Evolutionary conservation across 2,329 filamentous ascomycete species (phyloP).

Genomic region (Chalara sp.): DNA sequence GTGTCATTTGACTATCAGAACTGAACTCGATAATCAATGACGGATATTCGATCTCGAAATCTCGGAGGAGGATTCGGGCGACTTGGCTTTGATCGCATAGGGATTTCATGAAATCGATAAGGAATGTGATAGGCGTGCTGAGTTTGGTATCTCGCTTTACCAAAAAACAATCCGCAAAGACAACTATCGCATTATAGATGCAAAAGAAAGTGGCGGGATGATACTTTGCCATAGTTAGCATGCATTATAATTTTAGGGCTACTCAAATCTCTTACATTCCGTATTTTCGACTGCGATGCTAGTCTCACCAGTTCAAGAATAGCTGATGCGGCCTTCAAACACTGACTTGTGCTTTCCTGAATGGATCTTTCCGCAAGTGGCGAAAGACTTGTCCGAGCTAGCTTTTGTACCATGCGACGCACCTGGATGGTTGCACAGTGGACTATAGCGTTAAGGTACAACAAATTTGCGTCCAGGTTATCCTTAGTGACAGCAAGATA

Average conservation of each 20-base stretch:
- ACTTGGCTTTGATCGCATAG: neutral
- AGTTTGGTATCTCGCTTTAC: neutral
- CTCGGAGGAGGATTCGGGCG: neutral
- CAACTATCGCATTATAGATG: neutral
- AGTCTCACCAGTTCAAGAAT: neutral
- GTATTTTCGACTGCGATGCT: neutral
- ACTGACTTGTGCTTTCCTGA: neutral
- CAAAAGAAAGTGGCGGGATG: neutral
- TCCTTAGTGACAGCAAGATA: neutral
- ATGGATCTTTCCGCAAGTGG: neutral
- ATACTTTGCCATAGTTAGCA: neutral
- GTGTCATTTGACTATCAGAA: too few species aligned
- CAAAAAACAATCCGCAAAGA: neutral
- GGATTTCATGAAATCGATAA: neutral
- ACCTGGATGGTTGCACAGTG: neutral
- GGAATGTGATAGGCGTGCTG: neutral
- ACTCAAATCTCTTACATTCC: neutral
- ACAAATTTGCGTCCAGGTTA: neutral
- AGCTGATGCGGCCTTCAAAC: neutral
- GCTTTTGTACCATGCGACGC: neutral
- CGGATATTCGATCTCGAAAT: neutral
- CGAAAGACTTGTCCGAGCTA: neutral
- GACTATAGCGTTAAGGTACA: neutral
- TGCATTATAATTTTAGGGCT: neutral
- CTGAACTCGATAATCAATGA: neutral